phyloP scores from a whole-genome alignment of 2,329 filamentous ascomycete species.

The Camillea tinctor region DNA sequence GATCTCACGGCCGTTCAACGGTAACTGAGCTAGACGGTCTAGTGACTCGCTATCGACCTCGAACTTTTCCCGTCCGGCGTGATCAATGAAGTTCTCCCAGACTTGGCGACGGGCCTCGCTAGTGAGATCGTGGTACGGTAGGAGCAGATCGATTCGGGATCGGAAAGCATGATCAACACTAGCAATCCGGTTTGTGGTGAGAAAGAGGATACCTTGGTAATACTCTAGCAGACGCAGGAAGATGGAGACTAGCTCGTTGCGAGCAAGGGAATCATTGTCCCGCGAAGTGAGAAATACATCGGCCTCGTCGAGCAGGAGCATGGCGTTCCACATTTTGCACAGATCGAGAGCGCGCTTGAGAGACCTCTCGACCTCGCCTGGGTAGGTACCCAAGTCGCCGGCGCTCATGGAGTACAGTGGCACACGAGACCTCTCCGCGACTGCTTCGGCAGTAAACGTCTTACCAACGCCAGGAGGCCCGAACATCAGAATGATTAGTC shows the following conservation, averaged over 20 bases:
- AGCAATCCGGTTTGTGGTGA: conserved; percentile 24
- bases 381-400: no score
- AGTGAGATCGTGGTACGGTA: conserved; percentile 33
- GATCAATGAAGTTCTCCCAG: conserved; percentile 37
- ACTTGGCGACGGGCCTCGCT: conserved; percentile 30
- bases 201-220: conserved; percentile 22
- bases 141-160: conserved; percentile 26
- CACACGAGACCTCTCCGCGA: not conserved
- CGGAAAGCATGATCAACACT: conserved; percentile 25
- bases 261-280: not conserved
- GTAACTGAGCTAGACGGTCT: conserved; percentile 37
- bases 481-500: not conserved
- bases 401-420: no score
- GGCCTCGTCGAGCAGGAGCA: not conserved
- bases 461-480: not conserved
- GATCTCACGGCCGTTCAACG: conserved; percentile 51
- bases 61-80: conserved; percentile 31
- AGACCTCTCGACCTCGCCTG: no score
- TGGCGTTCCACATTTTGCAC: no score
- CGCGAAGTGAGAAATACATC: not conserved
- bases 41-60: conserved; percentile 31
- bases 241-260: conserved; percentile 5
- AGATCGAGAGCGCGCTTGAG: no score
- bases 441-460: not conserved
- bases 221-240: conserved; percentile 24